phyloP scores from a whole-genome alignment of 768 basidiomycete genomes.

The Boletus vermiculosoides region DNA sequence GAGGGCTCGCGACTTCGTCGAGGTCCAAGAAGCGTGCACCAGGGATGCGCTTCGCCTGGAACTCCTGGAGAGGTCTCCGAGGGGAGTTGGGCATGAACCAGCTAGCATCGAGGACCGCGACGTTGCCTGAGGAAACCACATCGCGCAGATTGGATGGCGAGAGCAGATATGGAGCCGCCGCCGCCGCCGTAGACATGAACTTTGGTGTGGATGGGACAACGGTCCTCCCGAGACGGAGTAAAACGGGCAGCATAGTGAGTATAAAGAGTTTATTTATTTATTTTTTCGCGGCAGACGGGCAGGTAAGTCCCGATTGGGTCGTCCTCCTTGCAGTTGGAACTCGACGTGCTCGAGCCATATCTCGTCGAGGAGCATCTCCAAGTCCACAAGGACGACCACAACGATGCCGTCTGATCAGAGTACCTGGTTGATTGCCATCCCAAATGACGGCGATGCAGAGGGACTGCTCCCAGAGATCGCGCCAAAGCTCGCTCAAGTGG shows the following conservation, averaged over 20 bases:
- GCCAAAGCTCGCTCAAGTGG: constrained; percentile 58
- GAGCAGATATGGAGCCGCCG: constrained; percentile 47
- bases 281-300: neutral
- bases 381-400: constrained; percentile 8
- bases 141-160: constrained; percentile 49
- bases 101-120: constrained; percentile 64
- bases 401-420: constrained; percentile 94
- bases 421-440: constrained; percentile 89
- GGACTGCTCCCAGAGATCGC: constrained; percentile 64
- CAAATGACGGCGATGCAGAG: constrained; percentile 83
- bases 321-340: neutral
- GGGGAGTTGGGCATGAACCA: constrained; percentile 95
- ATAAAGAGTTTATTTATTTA: constrained; percentile 2
- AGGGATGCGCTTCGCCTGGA: constrained; percentile 62
- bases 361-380: constrained; percentile 5
- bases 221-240: constrained; percentile 10
- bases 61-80: constrained; percentile 71
- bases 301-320: constrained; percentile 15
- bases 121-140: constrained; percentile 32
- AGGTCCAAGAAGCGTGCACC: constrained; percentile 75
- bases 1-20: constrained; percentile 71
- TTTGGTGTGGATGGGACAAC: constrained; percentile 15
- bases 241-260: neutral
- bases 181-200: constrained; percentile 38
- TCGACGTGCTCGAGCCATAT: constrained; percentile 1